Conservation (phyloP, 768 basidiomycete species). For the Suillus discolor region DNA sequence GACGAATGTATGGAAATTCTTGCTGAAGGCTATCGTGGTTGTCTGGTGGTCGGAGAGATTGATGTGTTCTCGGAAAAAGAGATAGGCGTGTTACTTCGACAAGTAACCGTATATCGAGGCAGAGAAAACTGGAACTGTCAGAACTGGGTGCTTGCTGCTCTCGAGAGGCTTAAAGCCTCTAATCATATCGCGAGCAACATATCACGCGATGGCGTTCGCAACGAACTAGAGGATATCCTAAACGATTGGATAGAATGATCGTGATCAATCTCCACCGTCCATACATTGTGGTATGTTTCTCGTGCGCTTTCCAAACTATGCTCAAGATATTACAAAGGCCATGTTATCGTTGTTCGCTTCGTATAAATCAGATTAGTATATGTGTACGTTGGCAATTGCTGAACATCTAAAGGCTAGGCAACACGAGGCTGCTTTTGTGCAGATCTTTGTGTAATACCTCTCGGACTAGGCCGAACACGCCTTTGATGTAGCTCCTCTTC, state of each 20-base stretch:
- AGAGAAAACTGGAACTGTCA: constrained; percentile 36
- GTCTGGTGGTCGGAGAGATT: constrained; percentile 28
- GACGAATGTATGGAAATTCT: constrained; percentile 35
- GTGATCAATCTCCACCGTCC: neutral
- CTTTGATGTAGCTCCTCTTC: neutral
- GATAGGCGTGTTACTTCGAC: constrained; percentile 23
- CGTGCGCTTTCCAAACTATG: too few relatives aligned
- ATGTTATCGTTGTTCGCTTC: neutral
- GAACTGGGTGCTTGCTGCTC: constrained; percentile 29
- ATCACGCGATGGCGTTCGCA: constrained; percentile 22
- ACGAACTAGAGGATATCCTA: constrained; percentile 27
- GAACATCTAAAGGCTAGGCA: neutral
- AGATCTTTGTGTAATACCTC: neutral
- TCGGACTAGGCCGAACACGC: neutral
- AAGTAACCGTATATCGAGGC: constrained; percentile 26
- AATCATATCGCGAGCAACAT: constrained; percentile 20
- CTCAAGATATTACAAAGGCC: neutral
- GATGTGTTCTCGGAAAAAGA: constrained; percentile 17
- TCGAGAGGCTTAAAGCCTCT: constrained; percentile 25
- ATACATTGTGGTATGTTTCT: neutral
- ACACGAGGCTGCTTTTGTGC: neutral
- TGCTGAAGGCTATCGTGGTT: constrained; percentile 30
- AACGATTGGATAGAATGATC: constrained; percentile 24
- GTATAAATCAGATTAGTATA: neutral
- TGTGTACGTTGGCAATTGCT: neutral